Evolutionary conservation across 2,329 filamentous ascomycete species (phyloP).

Genomic region (Coniochaeta prunicola): DNA sequence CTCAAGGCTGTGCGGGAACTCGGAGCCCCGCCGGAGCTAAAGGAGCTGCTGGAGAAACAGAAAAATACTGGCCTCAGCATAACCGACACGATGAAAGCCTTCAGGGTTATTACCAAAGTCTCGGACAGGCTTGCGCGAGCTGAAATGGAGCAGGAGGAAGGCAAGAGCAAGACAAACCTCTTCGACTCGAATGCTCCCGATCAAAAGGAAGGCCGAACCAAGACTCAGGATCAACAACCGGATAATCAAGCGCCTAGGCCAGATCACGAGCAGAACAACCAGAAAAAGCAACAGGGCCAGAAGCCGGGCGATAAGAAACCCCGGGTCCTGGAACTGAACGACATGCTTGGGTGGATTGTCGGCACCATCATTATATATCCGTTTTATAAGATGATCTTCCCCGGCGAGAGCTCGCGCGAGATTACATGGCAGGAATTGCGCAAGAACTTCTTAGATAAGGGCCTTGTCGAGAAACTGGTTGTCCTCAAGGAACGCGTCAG

Average conservation of each 20-base stretch:
- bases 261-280: conserved; percentile 16
- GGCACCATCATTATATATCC: conserved; percentile 38
- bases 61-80: conserved; percentile 40
- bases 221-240: conserved; percentile 5
- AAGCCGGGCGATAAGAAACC: conserved; percentile 5
- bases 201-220: conserved; percentile 8
- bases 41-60: conserved; percentile 48
- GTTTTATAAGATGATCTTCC: conserved; percentile 33
- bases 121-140: conserved; percentile 31
- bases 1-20: conserved; percentile 57
- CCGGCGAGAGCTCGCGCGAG: conserved; percentile 48
- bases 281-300: conserved; percentile 6
- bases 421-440: conserved; percentile 98
- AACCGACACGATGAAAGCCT: conserved; percentile 51
- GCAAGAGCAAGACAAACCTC: conserved; percentile 5
- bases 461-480: conserved; percentile 87
- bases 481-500: conserved; percentile 67
- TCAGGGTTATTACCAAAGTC: conserved; percentile 48
- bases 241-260: conserved; percentile 11
- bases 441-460: conserved; percentile 90
- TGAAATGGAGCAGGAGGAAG: conserved; percentile 11
- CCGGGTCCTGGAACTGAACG: conserved; percentile 22
- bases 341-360: conserved; percentile 43
- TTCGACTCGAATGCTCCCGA: conserved; percentile 17
- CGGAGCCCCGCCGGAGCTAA: conserved; percentile 64